A percentile compares a stretch with the other conserved stretches of the same genome.
Conservation (phyloP, 106 monocot genomes). For the Dendrobium huoshanense region DNA sequence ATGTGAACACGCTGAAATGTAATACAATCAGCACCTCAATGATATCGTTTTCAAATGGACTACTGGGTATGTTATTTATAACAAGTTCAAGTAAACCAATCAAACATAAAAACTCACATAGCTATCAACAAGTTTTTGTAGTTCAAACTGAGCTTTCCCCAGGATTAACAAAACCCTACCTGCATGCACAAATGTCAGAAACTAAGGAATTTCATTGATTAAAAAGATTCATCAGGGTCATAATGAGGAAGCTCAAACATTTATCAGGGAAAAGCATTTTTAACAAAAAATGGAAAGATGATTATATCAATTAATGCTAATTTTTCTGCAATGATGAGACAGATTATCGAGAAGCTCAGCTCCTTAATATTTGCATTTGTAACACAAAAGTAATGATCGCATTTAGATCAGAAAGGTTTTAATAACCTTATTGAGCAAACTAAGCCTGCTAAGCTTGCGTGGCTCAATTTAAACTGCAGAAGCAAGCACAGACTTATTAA, state of each 20-base stretch:
- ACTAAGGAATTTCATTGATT: neutral
- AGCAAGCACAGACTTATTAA: neutral
- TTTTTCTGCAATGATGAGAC: neutral
- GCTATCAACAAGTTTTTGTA: conserved; percentile 63
- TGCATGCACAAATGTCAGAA: conserved; percentile 12
- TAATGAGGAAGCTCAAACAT: neutral
- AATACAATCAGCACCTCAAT: neutral
- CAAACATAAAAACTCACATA: conserved; percentile 41
- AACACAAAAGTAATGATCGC: neutral
- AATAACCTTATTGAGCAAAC: neutral
- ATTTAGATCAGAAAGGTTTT: neutral
- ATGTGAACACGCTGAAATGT: conserved; percentile 58
- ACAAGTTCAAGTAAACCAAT: neutral
- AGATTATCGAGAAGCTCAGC: too few species aligned
- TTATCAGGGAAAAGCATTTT: neutral
- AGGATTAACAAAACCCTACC: conserved; percentile 50
- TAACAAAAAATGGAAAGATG: neutral
- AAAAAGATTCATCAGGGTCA: neutral
- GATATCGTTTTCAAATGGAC: neutral
- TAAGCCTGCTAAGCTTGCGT: too few species aligned
- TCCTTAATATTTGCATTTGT: too few species aligned
- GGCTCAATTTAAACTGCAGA: too few species aligned
- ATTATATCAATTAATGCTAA: neutral
- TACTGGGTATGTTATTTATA: neutral
- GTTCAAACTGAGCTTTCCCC: conserved; percentile 59